Percentiles rank a stretch among this genome's conserved stretches.
phyloP scores from a whole-genome alignment of 1,284 basidiomycete genomes.

The Marasmius sp. region DNA sequence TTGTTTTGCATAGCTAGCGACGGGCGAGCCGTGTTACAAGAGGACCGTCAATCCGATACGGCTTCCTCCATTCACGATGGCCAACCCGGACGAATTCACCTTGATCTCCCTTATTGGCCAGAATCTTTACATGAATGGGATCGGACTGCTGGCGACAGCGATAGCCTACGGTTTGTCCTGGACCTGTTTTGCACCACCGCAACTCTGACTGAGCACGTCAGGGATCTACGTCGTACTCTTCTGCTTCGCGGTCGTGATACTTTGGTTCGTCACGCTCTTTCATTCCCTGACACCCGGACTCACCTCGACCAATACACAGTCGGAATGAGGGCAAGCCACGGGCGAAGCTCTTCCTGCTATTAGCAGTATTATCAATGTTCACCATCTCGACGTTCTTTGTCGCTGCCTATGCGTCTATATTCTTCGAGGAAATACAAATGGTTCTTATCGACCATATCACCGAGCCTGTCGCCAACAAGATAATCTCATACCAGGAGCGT shows the following conservation, averaged over 20 bases:
- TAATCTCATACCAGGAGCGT: background rate
- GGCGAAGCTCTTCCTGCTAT: background rate
- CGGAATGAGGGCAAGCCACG: background rate
- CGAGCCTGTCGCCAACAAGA: background rate
- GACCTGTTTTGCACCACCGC: too few relatives aligned
- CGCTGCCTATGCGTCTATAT: background rate
- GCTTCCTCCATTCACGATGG: background rate
- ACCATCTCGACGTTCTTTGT: background rate
- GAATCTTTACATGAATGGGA: background rate
- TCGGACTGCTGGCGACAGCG: background rate
- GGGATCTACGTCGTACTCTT: background rate
- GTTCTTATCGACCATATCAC: background rate
- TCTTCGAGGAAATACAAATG: background rate
- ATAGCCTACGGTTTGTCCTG: background rate
- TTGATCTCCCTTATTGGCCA: background rate
- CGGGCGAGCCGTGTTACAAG: background rate
- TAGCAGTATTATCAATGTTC: background rate
- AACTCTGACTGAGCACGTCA: background rate
- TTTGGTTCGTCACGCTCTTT: background rate
- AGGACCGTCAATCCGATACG: background rate
- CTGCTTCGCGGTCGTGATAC: background rate
- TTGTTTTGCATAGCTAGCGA: background rate
- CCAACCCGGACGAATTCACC: background rate
- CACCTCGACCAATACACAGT: background rate
- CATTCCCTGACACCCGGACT: too few relatives aligned